Base-by-base conservation (phyloP, 768 basidiomycete genomes). In the Boletales sp. region DNA sequence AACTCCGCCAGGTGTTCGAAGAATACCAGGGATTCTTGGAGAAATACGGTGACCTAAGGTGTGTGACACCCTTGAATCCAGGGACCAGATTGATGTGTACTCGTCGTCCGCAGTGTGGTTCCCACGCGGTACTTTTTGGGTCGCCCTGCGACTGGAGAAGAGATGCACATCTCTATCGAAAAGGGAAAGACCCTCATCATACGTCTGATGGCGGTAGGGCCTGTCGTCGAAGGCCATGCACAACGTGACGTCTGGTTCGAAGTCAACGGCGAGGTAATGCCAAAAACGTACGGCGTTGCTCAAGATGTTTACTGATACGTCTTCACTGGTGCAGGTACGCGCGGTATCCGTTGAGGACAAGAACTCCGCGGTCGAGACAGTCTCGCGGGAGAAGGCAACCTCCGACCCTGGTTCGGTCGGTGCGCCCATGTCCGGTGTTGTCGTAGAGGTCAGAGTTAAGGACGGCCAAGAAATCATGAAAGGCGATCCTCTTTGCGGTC, bases 241-340 rank as follows among this genome's bases (percentile, higher is more conserved):
- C 89, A 91, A 62, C 85, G 95, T 61, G 94, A 98, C 67, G 92
- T 95, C 51, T 97, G 95, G 90, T 95, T 97, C 66, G 95, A 98
- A 76, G 89, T 95, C 52, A 95, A 95, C 61, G 94, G 94, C 71
- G 92, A 95, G 78, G 90, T 89, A 64, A 64, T 72, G 51, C 45
- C 43, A 44, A 46, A 46, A 43, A 27, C 31, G 38, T 39, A 36
- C 52, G 53, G 31, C 24, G 36, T 40, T 42, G 36, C 39, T 15
- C 18, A 50, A 44, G 57, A 59, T 55, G 34, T 53, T 50, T 43
- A 47, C 47, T 63, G 45, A 59, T 29, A 37, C 40, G 32, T 45
- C 39, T 48, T 39, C 40, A 46, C 41, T 56, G 43, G 55, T 61
- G 17, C 55, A 94, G 90, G 81, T 94, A 58, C 94, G 97, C 58